Base-by-base conservation (phyloP, 306 rosid genomes). In the Medicago ruthenica region DNA sequence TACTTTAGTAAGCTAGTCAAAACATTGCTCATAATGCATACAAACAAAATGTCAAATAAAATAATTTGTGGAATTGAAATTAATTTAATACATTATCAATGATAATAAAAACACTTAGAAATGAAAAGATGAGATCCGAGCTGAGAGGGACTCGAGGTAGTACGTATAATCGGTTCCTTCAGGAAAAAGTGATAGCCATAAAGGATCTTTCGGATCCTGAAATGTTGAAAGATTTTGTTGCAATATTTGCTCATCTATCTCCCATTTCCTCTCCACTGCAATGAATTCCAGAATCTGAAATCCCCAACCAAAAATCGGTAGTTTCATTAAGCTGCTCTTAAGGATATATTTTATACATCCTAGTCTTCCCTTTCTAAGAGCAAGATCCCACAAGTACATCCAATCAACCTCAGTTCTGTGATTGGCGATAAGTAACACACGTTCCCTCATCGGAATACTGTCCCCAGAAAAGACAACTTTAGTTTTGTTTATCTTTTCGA, bases 311-410 rank as follows among this genome's bases (percentile, higher is more conserved):
- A 96, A 85, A 45, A 96, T 71, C 7, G 99, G 99, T 70, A 96
- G 57, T 81, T 92, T 96, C 99, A 96, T 92, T 82, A 96, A 84
- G 90, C 96, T 96, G 77, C 90, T 86, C 81, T 96, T 96, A n/a
- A 96, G 92, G 47, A 96, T 83, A 74, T 96, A 96, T 51, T 92
- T 96, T 82, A 96, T 89, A 86, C 53, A 65, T 44, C 99, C 99
- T 4, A 92, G 59, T 18, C 91, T 83, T 65, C 97, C 93, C 53
- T 90, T 96, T 60, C 98, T 75, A 84, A 90, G 79, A 18, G 97
- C 99, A 63, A 96, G 91, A 80, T 90, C 82, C 99, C 99, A 96
- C 87, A 96, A 88, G 87, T 90, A 96, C 99, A 96, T 96, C 99
- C 99, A 96, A 81, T 96, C 99, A 59, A 96, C 99, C 84, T 96